Evolutionary conservation across 345 rosid genomes (phyloP).

Genomic region (Adansonia digitata): DNA sequence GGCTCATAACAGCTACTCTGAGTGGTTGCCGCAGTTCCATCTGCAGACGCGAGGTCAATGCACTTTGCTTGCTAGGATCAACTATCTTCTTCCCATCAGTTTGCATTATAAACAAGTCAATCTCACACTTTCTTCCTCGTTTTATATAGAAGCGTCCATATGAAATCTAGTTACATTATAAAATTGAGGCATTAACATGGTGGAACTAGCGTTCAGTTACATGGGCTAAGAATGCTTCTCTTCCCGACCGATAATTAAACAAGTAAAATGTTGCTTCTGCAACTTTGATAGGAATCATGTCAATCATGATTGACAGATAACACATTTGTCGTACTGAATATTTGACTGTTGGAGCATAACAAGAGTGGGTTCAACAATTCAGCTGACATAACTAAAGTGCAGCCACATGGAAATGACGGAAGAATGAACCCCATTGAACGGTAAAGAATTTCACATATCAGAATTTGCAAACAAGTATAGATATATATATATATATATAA

Average conservation of each 20-base stretch:
- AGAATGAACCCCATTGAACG: too few species aligned
- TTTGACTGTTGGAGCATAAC: background rate
- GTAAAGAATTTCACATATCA: background rate
- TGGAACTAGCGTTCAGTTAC: background rate
- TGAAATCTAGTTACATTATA: slow-evolving; percentile 50
- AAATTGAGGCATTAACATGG: background rate
- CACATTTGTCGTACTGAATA: too few species aligned
- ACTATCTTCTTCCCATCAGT: slow-evolving; percentile 81
- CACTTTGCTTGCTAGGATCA: slow-evolving; percentile 68
- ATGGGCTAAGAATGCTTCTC: slow-evolving; percentile 1
- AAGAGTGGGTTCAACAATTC: background rate
- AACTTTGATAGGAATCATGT: too few species aligned
- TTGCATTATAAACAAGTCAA: slow-evolving; percentile 82
- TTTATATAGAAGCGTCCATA: slow-evolving; percentile 70
- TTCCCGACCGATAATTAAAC: background rate
- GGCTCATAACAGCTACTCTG: slow-evolving; percentile 62
- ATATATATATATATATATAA: background rate
- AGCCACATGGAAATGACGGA: background rate
- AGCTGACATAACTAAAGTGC: background rate
- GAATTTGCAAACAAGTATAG: background rate
- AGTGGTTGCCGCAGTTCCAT: slow-evolving; percentile 72
- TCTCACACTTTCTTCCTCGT: slow-evolving; percentile 57
- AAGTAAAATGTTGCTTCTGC: background rate
- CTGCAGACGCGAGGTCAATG: slow-evolving; percentile 51
- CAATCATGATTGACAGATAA: too few species aligned